These are phyloP conservation scores for Cystobasidium slooffiae DNA, from an alignment of 1,284 basidiomycete species.

Conservation along the genomic window DNA sequence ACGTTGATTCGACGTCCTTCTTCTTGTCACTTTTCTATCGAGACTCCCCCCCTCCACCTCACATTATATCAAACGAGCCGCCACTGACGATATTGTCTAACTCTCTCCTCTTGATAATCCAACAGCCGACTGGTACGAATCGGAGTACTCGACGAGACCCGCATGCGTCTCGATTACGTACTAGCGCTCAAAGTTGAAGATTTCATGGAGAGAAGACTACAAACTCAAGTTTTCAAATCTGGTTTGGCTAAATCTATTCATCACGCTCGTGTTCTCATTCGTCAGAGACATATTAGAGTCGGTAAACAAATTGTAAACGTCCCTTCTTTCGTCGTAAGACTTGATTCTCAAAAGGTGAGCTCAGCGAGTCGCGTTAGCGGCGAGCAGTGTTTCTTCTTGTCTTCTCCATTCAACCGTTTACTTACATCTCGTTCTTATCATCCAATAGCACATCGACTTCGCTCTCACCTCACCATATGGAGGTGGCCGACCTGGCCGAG, in stretches of 20 bases:
- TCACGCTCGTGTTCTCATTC: constrained; percentile 96
- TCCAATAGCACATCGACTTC: constrained; percentile 86
- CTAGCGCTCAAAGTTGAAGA: constrained; percentile 98
- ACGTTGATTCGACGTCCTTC: too few relatives aligned
- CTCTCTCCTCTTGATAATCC: not conserved
- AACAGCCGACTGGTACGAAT: constrained; percentile 87
- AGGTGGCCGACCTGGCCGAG: constrained; percentile 93
- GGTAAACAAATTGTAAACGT: constrained; percentile 99
- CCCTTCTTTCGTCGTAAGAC: constrained; percentile 93
- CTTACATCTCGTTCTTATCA: not conserved
- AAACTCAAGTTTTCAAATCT: constrained; percentile 99
- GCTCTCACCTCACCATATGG: constrained; percentile 96
- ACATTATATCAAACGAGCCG: too few relatives aligned
- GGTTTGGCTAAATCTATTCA: constrained; percentile 98
- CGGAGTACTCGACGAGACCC: constrained; percentile 97
- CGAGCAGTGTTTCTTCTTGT: too few relatives aligned
- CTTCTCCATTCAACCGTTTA: too few relatives aligned
- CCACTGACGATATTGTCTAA: too few relatives aligned
- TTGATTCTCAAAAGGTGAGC: constrained; percentile 59
- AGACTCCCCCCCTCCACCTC: not conserved
- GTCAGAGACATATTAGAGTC: constrained; percentile 96
- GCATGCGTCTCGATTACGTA: constrained; percentile 99
- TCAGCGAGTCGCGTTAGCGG: not conserved
- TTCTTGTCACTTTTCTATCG: not conserved
- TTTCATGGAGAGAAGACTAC: constrained; percentile 98